Base-by-base conservation (phyloP, 768 basidiomycete genomes). In the Mycena latifolia region DNA sequence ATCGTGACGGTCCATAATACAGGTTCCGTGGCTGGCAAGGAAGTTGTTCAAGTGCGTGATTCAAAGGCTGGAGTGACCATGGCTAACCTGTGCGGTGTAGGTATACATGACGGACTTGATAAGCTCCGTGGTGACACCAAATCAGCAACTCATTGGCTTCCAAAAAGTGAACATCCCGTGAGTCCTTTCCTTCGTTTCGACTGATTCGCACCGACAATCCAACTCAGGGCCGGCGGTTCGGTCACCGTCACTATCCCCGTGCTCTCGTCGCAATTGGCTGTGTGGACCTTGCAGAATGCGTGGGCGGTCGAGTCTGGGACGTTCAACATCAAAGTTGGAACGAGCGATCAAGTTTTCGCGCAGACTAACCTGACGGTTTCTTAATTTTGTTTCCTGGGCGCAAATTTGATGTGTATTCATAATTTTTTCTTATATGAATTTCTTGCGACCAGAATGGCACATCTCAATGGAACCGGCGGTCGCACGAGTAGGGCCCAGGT, bases 301-400 rank as follows among this genome's bases (percentile, higher is more conserved):
- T 91, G 85, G 84, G 81, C 80, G 10, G 88, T 92, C 22, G 89
- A 91, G 71, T 84, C 89, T 1, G 89, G 89, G 7, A 72, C 76
- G 27, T 91, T 90, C 75, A 79, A 69, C 33, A 77, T 91, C 59
- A 90, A 86, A 75, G 78, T 90, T 52, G 89, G 90, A n/a, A 88
- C 87, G 1, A 91, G 89, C 71, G 88, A 87, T 62, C 79, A 85
- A 65, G 73, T 75, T 17, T 86, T 86, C 70, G 75, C 84, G 39
- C 79, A 80, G 61, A 77, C 83, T 0, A 89, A 78, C 5, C 76
- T 90, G 65, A 86, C 84, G 0, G 86, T 88, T 20, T 35, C 60
- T 50, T 69, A 25, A 56, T 28, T 24, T 58, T n/a, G 11, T 20
- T 33, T 47, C 37, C 20, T 51, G 12, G 18, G 28, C 17, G 9